These are phyloP conservation scores for Inosperma sp. DNA, from an alignment of 768 basidiomycete genomes.

Conservation along the genomic window DNA sequence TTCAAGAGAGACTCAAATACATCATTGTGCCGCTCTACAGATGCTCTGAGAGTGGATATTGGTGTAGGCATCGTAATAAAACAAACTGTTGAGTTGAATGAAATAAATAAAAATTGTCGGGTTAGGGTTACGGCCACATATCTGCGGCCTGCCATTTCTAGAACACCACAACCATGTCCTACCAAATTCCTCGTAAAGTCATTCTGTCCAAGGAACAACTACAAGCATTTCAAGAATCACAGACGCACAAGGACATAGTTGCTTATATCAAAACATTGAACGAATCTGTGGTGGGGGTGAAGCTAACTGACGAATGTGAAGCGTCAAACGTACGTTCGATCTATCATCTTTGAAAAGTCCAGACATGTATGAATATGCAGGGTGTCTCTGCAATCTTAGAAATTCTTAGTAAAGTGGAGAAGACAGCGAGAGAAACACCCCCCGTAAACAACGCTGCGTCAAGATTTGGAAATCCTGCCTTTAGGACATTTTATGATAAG, in stretches of 20 bases:
- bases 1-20: slow-evolving; percentile 79
- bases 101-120: neutral
- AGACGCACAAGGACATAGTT: slow-evolving; percentile 63
- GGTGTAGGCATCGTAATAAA: slow-evolving; percentile 46
- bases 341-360: slow-evolving; percentile 1
- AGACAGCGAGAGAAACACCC: slow-evolving; percentile 64
- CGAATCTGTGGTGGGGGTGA: slow-evolving; percentile 66
- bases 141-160: no score
- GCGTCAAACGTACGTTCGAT: slow-evolving; percentile 53
- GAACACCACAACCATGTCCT: slow-evolving; percentile 29
- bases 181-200: slow-evolving; percentile 56
- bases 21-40: slow-evolving; percentile 80
- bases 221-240: slow-evolving; percentile 71
- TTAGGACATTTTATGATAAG: slow-evolving; percentile 85
- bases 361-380: slow-evolving; percentile 35
- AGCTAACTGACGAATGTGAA: slow-evolving; percentile 58
- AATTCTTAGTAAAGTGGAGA: slow-evolving; percentile 64
- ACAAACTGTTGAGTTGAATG: neutral
- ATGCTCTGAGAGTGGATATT: slow-evolving; percentile 44
- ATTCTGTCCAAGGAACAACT: slow-evolving; percentile 79
- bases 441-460: slow-evolving; percentile 88
- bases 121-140: neutral
- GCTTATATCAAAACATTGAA: slow-evolving; percentile 74
- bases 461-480: slow-evolving; percentile 96
- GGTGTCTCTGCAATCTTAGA: slow-evolving; percentile 56